Conservation (phyloP, 2,329 filamentous ascomycete species). For the Trichoderma citrinoviride region DNA sequence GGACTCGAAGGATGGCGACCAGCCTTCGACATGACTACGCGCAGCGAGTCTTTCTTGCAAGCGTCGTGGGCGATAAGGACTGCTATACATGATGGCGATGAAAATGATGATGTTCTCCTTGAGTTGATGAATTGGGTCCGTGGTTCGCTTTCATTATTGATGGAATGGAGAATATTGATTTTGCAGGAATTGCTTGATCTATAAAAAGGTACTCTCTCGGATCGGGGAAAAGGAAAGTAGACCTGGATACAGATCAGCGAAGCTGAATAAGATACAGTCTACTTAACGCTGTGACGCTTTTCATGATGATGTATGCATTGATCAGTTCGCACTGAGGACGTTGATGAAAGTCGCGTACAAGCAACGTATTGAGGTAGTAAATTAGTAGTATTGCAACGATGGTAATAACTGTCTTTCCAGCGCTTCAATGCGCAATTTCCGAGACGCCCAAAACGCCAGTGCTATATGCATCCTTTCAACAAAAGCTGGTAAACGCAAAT, state of each 20-base stretch:
- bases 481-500: not conserved
- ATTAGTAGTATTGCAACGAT: not conserved
- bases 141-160: not conserved
- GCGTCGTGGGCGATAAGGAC: not conserved
- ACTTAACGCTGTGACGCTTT: not conserved
- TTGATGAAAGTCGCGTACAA: not conserved
- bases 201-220: not conserved
- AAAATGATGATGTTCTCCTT: not conserved
- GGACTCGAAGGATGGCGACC: not conserved
- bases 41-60: not conserved
- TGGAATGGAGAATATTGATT: not conserved
- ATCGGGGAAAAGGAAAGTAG: not conserved
- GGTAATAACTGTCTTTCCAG: not conserved
- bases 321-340: not conserved
- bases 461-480: not conserved
- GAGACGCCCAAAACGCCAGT: slow-evolving; percentile 18
- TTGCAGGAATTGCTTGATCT: not conserved
- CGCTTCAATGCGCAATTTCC: not conserved
- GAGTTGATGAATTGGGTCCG: not conserved
- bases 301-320: not conserved
- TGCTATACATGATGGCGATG: not conserved
- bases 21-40: not conserved
- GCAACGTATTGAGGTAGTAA: not conserved
- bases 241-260: not conserved
- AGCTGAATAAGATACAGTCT: not conserved